Evolutionary conservation across 208 protist species (phyloP).

Genomic region (Trypanosoma boissoni): DNA sequence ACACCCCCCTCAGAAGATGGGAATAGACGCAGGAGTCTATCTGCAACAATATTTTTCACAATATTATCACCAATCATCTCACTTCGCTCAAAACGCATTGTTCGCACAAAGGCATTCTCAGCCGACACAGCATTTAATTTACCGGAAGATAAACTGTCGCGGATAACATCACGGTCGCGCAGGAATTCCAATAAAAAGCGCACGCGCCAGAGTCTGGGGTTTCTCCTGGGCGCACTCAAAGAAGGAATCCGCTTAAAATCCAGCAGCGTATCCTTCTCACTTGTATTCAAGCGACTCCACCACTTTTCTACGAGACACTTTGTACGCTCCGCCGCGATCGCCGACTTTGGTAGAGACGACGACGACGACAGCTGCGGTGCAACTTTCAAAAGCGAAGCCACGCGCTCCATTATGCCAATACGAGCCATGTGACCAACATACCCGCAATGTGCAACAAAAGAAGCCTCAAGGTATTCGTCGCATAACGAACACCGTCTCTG

Average conservation of each 20-base stretch:
- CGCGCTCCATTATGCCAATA: constrained; percentile 52
- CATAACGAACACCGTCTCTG: constrained; percentile 39
- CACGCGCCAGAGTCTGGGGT: constrained; percentile 29
- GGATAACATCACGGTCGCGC: constrained; percentile 33
- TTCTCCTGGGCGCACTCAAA: constrained; percentile 20
- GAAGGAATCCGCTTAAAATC: constrained; percentile 31
- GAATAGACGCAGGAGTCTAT: constrained; percentile 63
- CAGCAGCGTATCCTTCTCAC: not conserved
- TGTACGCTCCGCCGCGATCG: constrained; percentile 3
- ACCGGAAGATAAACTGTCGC: constrained; percentile 25
- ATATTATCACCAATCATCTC: constrained; percentile 86
- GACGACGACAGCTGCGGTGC: not conserved
- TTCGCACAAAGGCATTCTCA: constrained; percentile 31
- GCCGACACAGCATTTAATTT: not conserved
- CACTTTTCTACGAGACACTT: constrained; percentile 35
- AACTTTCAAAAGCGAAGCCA: constrained; percentile 31
- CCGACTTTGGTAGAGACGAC: not conserved
- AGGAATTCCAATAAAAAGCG: constrained; percentile 40
- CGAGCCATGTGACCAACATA: constrained; percentile 51
- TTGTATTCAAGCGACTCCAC: constrained; percentile 43
- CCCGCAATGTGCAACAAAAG: constrained; percentile 34
- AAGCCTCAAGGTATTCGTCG: constrained; percentile 24
- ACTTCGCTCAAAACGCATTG: constrained; percentile 56
- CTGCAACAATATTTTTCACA: constrained; percentile 57
- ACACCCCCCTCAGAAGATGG: constrained; percentile 51